phyloP scores from a whole-genome alignment of 225 moss, liverwort and hornwort genomes.

The Rhytidiadelphus loreus region DNA sequence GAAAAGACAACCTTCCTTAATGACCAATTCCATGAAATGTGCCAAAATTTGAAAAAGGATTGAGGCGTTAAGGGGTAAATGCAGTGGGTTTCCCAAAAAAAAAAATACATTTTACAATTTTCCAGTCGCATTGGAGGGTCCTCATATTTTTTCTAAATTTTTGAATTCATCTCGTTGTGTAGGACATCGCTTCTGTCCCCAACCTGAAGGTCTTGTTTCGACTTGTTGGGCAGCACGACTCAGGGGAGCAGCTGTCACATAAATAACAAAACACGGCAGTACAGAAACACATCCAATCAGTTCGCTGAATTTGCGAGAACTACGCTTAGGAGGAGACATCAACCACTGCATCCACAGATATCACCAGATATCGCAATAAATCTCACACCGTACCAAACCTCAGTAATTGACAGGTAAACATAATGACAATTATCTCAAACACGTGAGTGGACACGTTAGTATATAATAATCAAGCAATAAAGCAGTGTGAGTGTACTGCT shows the following conservation, averaged over 20 bases:
- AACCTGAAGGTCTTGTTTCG: neutral
- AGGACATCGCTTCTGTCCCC: neutral
- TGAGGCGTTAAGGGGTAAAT: too few species aligned
- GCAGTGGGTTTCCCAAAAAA: too few species aligned
- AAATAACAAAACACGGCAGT: too few species aligned
- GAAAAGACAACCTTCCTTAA: too few species aligned
- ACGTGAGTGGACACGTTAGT: neutral
- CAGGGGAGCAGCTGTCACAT: neutral
- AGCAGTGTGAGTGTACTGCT: neutral
- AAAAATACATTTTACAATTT: neutral
- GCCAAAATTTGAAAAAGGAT: too few species aligned
- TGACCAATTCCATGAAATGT: too few species aligned
- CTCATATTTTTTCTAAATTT: too few species aligned
- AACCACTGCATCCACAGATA: too few species aligned
- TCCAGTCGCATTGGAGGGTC: neutral
- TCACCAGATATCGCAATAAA: neutral
- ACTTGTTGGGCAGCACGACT: neutral
- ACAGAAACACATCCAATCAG: neutral
- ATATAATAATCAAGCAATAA: neutral
- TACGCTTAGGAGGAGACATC: too few species aligned
- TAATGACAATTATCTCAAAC: neutral
- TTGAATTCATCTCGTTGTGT: too few species aligned
- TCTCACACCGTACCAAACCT: neutral
- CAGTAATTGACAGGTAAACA: neutral
- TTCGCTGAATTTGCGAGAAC: neutral